These are phyloP conservation scores for Medicago lupulina DNA, from an alignment of 306 rosid species.

Conservation along the genomic window DNA sequence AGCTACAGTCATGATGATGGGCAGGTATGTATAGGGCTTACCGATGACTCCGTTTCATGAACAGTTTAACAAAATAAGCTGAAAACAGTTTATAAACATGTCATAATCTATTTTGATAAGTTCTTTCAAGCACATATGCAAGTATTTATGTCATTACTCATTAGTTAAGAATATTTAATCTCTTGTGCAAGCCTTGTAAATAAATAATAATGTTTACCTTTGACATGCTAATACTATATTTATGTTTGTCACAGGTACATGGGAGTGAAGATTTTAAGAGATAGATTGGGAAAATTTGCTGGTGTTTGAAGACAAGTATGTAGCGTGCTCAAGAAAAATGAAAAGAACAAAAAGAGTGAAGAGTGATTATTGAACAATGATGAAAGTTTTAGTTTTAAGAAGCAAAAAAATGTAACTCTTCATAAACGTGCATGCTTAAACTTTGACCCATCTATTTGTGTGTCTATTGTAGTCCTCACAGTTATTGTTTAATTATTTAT, in stretches of 20 bases:
- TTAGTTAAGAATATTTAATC: no score
- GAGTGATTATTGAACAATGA: conserved; percentile 37
- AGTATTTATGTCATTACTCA: no score
- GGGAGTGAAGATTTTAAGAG: conserved; percentile 83
- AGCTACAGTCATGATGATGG: conserved; percentile 97
- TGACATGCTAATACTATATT: no score
- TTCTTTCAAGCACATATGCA: background rate
- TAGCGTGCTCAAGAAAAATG: conserved; percentile 7
- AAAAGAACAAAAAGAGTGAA: conserved; percentile 19
- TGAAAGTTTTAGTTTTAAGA: conserved; percentile 36
- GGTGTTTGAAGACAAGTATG: conserved; percentile 54
- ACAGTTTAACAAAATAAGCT: background rate
- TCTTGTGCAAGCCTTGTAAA: no score
- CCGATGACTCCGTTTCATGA: background rate
- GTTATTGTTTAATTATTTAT: conserved; percentile 3
- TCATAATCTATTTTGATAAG: background rate
- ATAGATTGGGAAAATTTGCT: conserved; percentile 65
- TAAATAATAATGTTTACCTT: no score
- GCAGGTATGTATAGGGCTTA: conserved; percentile 59
- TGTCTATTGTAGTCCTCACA: background rate
- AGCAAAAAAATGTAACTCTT: background rate
- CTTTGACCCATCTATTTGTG: conserved; percentile 10
- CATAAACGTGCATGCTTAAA: background rate
- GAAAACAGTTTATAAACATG: background rate
- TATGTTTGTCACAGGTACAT: conserved; percentile 71